Evolutionary conservation across 2,329 filamentous ascomycete genomes (phyloP).

Genomic region (Cladophialophora psammophila): DNA sequence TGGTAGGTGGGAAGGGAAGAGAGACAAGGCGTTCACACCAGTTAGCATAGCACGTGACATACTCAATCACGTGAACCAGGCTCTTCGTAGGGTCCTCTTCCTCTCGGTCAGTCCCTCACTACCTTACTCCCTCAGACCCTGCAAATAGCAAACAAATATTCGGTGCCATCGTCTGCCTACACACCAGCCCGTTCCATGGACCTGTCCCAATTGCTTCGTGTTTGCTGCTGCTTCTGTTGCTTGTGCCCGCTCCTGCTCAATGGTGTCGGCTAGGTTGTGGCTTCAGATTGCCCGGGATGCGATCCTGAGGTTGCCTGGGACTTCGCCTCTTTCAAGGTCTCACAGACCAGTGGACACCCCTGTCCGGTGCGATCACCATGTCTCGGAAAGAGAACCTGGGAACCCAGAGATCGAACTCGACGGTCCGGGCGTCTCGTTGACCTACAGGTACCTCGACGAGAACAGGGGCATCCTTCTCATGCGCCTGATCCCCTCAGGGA

Average conservation of each 20-base stretch:
- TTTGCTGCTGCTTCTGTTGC: not conserved
- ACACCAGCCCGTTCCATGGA: not conserved
- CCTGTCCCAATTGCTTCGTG: not conserved
- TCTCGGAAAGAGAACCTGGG: conserved; percentile 17
- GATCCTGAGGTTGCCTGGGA: not conserved
- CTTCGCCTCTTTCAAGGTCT: conserved; percentile 18
- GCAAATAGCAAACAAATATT: not conserved
- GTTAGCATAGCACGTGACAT: not conserved
- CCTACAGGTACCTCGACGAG: conserved; percentile 9
- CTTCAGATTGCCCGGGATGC: not conserved
- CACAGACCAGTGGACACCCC: conserved; percentile 21
- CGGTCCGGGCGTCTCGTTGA: conserved; percentile 13
- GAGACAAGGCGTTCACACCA: not conserved
- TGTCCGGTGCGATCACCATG: conserved; percentile 19
- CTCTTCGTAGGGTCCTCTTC: not conserved
- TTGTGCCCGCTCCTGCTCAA: not conserved
- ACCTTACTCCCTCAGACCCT: not conserved
- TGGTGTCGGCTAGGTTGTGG: not conserved
- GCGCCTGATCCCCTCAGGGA: conserved; percentile 8
- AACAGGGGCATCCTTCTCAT: conserved; percentile 3
- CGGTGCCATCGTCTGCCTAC: not conserved
- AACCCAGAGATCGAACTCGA: conserved; percentile 3
- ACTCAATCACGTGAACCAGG: not conserved
- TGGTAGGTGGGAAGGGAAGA: not conserved
- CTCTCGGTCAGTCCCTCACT: not conserved